Base-by-base conservation (phyloP, 345 rosid genomes). In the Pistacia atlantica region DNA sequence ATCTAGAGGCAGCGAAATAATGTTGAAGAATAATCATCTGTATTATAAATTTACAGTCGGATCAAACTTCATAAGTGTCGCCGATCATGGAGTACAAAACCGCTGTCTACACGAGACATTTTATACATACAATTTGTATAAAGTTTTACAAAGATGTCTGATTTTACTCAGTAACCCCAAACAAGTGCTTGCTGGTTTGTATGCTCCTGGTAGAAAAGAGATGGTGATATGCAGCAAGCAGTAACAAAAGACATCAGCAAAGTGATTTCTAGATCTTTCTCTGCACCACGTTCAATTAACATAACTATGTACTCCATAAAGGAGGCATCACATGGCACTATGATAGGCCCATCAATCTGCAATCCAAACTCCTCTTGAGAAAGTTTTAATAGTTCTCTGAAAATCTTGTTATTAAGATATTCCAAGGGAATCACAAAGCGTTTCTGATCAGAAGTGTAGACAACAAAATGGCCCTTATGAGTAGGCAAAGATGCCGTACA, bases 311-410 rank as follows among this genome's bases (percentile, higher is more conserved):
- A 37, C 42, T 37, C 4, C 42, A 37, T 37, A 37, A 37, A 37
- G 3, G 42, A 37, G 42, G 42, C 42, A 37, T 37, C 5, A 8
- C 45, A 42, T 42, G 45, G 45, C 45, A 42, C 7, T 5, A 37
- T 2, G 42, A 37, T 48, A 31, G 71, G 77, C 16, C 77, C 48
- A 0, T 72, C 46, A 0, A 71, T 46, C 3, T 60, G n/a, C 28
- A 67, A 42, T 1, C 83, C 74, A 37, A 66, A 75, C 25, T 80
- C 82, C 45, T 75, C 67, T 22, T 80, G 68, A 0, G 68, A 64
- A 72, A 69, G 42, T 49, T 38, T 70, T 33, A 80, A 49, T n/a
- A 64, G 72, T 62, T 69, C 48, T 28, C 55, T 72, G 66, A 72
- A 38, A 48, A 61, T 73, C 37, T 1, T 31, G 9, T 48, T 48